phyloP scores from a whole-genome alignment of 805 yeast genomes.

The Zygotorulaspora danielsina region DNA sequence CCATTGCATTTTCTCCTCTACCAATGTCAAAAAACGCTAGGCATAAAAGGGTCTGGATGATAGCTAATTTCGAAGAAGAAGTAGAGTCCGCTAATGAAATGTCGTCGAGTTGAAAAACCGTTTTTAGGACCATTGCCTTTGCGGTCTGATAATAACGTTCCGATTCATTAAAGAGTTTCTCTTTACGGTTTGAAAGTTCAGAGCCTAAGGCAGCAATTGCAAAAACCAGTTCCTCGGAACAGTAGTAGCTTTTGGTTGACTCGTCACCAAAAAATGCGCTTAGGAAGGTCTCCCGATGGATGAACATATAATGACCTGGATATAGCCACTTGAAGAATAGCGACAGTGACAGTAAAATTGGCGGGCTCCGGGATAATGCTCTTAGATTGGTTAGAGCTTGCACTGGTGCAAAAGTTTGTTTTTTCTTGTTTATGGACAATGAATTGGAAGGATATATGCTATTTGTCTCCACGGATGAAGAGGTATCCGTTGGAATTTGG shows the following conservation, averaged over 20 bases:
- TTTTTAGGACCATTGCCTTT: constrained; percentile 35
- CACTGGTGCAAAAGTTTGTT: too few species aligned
- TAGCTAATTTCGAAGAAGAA: constrained; percentile 41
- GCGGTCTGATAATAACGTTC: constrained; percentile 42
- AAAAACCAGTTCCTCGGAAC: constrained; percentile 45
- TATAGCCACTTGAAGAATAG: constrained; percentile 50
- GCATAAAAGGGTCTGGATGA: constrained; percentile 46
- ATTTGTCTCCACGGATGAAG: background rate
- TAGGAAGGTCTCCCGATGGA: constrained; percentile 51
- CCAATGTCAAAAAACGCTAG: constrained; percentile 52
- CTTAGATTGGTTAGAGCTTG: constrained; percentile 1
- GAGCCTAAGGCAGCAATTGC: constrained; percentile 52
- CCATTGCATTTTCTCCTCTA: constrained; percentile 46
- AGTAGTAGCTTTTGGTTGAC: constrained; percentile 34
- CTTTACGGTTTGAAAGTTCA: constrained; percentile 36
- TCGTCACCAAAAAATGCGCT: constrained; percentile 43
- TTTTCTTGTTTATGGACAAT: too few species aligned
- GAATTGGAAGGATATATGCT: too few species aligned
- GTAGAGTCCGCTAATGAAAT: constrained; percentile 6
- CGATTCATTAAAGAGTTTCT: constrained; percentile 36
- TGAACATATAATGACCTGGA: constrained; percentile 52
- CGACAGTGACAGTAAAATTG: constrained; percentile 14
- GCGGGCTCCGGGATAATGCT: constrained; percentile 9
- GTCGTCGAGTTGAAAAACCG: constrained; percentile 25
- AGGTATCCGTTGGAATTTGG: background rate